These are phyloP conservation scores for Mollisia scopiformis DNA, from an alignment of 2,329 filamentous ascomycete genomes.

Conservation along the genomic window DNA sequence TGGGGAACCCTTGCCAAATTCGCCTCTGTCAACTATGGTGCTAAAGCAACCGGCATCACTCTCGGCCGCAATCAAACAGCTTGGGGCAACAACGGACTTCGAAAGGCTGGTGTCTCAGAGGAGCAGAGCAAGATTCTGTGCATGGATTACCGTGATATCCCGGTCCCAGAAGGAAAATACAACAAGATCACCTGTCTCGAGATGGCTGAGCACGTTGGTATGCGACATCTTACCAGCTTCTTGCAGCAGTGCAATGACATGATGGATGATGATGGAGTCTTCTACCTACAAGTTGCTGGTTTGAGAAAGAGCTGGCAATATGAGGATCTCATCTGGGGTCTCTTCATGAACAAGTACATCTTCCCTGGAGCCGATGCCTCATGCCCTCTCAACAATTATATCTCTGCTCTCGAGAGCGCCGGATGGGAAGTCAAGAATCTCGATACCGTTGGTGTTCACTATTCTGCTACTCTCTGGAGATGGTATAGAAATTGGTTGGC, in stretches of 20 bases:
- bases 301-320: slow-evolving; percentile 96
- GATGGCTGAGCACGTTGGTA: slow-evolving; percentile 98
- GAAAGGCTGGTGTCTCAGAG: slow-evolving; percentile 79
- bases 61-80: slow-evolving; percentile 95
- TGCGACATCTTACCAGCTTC: slow-evolving; percentile 83
- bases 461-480: slow-evolving; percentile 93
- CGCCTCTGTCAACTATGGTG: slow-evolving; percentile 89
- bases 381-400: slow-evolving; percentile 85
- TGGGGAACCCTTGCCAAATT: slow-evolving; percentile 97
- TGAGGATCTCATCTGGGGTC: slow-evolving; percentile 95
- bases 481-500: slow-evolving; percentile 99
- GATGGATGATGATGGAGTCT: slow-evolving; percentile 93
- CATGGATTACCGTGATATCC: slow-evolving; percentile 96
- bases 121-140: slow-evolving; percentile 91
- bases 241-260: slow-evolving; percentile 88
- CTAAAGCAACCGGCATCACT: slow-evolving; percentile 82
- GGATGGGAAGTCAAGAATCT: slow-evolving; percentile 90
- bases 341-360: slow-evolving; percentile 99
- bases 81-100: slow-evolving; percentile 91
- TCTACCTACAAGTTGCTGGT: slow-evolving; percentile 95
- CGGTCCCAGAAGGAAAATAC: slow-evolving; percentile 76
- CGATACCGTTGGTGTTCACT: slow-evolving; percentile 95
- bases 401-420: slow-evolving; percentile 81
- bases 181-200: slow-evolving; percentile 97
- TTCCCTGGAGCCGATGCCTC: slow-evolving; percentile 97